phyloP scores from a whole-genome alignment of 352 stramenopile species.

The Pythium monospermum region DNA sequence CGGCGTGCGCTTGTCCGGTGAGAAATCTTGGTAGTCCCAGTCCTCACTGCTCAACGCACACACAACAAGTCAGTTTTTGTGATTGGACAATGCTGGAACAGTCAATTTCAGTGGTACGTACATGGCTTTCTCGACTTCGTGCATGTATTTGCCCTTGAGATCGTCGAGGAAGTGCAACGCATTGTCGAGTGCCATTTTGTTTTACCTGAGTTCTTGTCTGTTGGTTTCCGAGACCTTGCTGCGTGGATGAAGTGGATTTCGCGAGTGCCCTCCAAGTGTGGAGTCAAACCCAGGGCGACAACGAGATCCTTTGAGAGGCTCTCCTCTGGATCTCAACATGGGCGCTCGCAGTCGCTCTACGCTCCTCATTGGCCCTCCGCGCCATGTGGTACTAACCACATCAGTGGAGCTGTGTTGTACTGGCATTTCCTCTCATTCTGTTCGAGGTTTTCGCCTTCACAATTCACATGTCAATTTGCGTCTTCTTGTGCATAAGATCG shows the following conservation, averaged over 20 bases:
- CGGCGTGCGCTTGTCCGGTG: slow-evolving; percentile 52
- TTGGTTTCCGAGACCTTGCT: neutral
- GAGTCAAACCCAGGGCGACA: no score
- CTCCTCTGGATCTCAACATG: no score
- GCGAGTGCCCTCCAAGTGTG: no score
- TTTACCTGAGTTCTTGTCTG: neutral
- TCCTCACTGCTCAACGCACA: slow-evolving; percentile 33
- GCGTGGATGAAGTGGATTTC: neutral
- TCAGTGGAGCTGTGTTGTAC: no score
- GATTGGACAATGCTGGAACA: no score
- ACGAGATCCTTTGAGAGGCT: neutral
- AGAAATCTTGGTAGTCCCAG: slow-evolving; percentile 72
- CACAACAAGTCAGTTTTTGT: no score
- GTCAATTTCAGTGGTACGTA: slow-evolving; percentile 24
- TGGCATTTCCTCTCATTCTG: slow-evolving; percentile 3
- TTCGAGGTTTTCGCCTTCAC: slow-evolving; percentile 9
- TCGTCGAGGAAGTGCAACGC: slow-evolving; percentile 42
- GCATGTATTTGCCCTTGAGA: slow-evolving; percentile 57
- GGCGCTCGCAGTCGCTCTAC: no score
- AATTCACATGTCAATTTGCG: no score
- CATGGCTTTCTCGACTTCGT: slow-evolving; percentile 53
- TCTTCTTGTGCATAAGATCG: slow-evolving; percentile 15
- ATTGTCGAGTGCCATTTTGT: slow-evolving; percentile 24
- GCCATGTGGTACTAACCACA: no score
- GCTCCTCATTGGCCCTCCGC: no score